Percentiles rank a stretch among this genome's conserved stretches.
Evolutionary conservation across 2,329 filamentous ascomycete species (phyloP).

Genomic region (Aspergillus piperis): DNA sequence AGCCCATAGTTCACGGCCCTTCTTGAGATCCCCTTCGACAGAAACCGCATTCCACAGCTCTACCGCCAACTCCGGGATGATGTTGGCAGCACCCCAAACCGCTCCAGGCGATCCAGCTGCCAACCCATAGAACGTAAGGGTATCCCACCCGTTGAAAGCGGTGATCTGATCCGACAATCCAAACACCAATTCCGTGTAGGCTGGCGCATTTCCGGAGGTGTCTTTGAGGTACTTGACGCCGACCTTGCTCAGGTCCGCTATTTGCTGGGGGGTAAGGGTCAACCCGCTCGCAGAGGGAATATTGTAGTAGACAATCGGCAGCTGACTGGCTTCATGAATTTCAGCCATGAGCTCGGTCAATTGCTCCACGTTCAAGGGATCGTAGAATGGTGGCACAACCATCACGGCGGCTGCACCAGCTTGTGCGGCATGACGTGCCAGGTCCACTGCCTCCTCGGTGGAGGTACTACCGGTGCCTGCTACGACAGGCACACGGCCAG

Average conservation of each 20-base stretch:
- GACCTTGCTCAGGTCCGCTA: conserved; percentile 48
- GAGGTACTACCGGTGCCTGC: conserved; percentile 46
- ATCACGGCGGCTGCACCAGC: conserved; percentile 48
- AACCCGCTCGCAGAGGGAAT: conserved; percentile 53
- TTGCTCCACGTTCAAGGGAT: conserved; percentile 45
- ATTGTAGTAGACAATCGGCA: conserved; percentile 56
- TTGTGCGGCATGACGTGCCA: conserved; percentile 43
- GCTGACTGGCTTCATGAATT: conserved; percentile 41
- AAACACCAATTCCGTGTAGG: conserved; percentile 53
- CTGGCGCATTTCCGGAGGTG: conserved; percentile 55
- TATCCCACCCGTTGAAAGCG: conserved; percentile 57
- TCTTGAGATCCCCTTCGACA: conserved; percentile 45
- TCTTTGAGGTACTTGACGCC: conserved; percentile 56
- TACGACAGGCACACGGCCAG: conserved; percentile 30
- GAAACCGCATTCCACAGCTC: conserved; percentile 52
- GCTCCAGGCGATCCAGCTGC: conserved; percentile 53
- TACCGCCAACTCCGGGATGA: conserved; percentile 53
- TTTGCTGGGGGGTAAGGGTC: conserved; percentile 44
- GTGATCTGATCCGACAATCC: conserved; percentile 45
- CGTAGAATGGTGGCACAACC: conserved; percentile 55
- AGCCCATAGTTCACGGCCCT: conserved; percentile 50
- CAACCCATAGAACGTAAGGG: conserved; percentile 55
- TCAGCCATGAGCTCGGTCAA: conserved; percentile 46
- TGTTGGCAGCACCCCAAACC: conserved; percentile 55
- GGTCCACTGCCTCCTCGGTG: conserved; percentile 44